Conservation (phyloP, 1,284 basidiomycete genomes). For the Leccinum pachyderme region DNA sequence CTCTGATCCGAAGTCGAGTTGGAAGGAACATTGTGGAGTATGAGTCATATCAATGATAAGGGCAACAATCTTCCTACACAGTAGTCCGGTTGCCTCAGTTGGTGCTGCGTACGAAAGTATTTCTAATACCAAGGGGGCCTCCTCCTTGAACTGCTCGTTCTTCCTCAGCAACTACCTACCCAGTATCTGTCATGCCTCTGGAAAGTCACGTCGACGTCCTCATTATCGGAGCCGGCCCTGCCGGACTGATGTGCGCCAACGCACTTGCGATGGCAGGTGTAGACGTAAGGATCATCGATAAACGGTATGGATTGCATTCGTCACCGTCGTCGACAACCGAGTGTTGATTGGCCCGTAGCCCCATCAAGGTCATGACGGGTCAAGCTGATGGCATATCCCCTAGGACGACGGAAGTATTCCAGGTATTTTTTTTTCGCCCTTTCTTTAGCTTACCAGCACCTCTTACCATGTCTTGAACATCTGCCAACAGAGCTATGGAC, state of each 20-base stretch:
- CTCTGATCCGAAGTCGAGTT: background rate
- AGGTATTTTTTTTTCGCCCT: background rate
- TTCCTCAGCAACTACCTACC: background rate
- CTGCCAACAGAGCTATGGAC: conserved; percentile 42
- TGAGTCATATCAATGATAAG: background rate
- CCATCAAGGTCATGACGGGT: background rate
- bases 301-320: background rate
- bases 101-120: background rate
- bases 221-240: background rate
- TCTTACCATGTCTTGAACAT: background rate
- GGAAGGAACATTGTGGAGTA: background rate
- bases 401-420: background rate
- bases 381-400: background rate
- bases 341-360: background rate
- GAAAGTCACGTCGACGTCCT: conserved; percentile 43
- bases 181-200: conserved; percentile 9
- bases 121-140: background rate
- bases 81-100: background rate
- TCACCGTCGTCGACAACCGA: background rate
- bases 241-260: background rate
- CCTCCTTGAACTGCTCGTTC: background rate
- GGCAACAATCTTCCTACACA: background rate
- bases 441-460: background rate
- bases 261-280: background rate
- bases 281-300: background rate